Percentiles rank a stretch among this genome's conserved stretches.
Conservation (phyloP, 495 filamentous ascomycete genomes). For the Aspergillus heteromorphus region DNA sequence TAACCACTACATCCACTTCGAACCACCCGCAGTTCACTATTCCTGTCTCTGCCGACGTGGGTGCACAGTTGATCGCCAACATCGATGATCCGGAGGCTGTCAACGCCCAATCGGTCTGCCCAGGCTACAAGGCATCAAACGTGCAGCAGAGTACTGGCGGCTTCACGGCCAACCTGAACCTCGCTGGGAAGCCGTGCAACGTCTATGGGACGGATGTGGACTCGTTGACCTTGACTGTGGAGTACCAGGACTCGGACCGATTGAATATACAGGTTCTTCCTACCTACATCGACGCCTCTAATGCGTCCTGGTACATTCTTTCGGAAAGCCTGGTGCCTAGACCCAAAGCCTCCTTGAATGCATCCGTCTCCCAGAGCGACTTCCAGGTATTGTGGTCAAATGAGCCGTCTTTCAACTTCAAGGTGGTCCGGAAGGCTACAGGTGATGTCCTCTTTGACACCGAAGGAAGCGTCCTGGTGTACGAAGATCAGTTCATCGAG, state of each 20-base stretch:
- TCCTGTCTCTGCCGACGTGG: constrained; percentile 51
- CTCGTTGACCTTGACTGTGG: constrained; percentile 47
- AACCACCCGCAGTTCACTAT: constrained; percentile 49
- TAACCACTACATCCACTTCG: constrained; percentile 10
- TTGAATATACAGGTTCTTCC: constrained; percentile 54
- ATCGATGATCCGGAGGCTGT: constrained; percentile 67
- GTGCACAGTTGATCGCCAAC: constrained; percentile 58
- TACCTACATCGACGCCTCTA: constrained; percentile 54
- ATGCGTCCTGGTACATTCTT: constrained; percentile 63
- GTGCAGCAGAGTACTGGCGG: constrained; percentile 41
- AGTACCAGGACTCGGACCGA: constrained; percentile 52
- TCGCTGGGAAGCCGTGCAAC: constrained; percentile 57
- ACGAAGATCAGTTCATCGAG: constrained; percentile 62
- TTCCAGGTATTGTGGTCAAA: constrained; percentile 56
- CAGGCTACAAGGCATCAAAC: constrained; percentile 55
- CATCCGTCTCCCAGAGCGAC: constrained; percentile 37
- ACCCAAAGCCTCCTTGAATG: constrained; percentile 42
- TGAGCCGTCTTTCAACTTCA: constrained; percentile 56
- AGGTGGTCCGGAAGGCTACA: constrained; percentile 49
- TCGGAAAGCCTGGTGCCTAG: constrained; percentile 58
- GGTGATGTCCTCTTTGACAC: constrained; percentile 56
- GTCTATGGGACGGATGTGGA: constrained; percentile 59
- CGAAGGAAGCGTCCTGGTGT: constrained; percentile 50
- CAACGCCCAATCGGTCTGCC: constrained; percentile 63
- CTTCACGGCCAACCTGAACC: constrained; percentile 45